Percentiles rank a stretch among this genome's conserved stretches.
Conservation (phyloP, 345 rosid genomes). For the Durio zibethinus region DNA sequence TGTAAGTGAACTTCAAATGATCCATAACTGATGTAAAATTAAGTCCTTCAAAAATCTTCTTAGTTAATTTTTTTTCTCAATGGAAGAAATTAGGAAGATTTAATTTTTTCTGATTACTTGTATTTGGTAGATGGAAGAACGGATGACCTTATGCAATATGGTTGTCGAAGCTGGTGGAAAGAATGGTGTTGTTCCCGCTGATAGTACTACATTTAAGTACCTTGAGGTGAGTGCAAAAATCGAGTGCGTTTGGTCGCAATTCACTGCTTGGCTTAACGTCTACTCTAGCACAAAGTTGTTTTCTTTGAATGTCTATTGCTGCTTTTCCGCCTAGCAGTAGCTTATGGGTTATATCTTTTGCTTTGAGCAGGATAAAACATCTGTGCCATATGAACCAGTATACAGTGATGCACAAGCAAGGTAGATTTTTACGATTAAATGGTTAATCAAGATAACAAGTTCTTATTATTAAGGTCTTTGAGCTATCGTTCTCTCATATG, state of each 20-base stretch:
- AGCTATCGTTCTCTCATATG: background rate
- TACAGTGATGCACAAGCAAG: slow-evolving; percentile 89
- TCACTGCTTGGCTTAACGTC: background rate
- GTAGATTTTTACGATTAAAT: slow-evolving; percentile 30
- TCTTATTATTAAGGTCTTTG: background rate
- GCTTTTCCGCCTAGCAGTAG: background rate
- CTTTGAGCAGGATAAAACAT: slow-evolving; percentile 67
- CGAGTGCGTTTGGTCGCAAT: background rate
- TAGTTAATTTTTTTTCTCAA: background rate
- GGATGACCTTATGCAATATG: slow-evolving; percentile 98
- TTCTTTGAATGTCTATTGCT: background rate
- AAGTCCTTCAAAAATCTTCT: background rate
- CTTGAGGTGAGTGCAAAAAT: slow-evolving; percentile 55
- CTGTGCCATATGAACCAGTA: slow-evolving; percentile 78
- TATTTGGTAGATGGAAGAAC: slow-evolving; percentile 83
- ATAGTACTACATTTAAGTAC: slow-evolving; percentile 80
- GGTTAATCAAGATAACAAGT: background rate
- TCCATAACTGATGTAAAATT: background rate
- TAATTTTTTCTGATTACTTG: slow-evolving; percentile 12
- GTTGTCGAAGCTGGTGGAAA: slow-evolving; percentile 98
- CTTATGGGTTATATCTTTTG: slow-evolving; percentile 13
- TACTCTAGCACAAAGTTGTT: slow-evolving; percentile 3
- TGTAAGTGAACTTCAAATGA: slow-evolving; percentile 43
- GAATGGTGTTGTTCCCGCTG: slow-evolving; percentile 95
- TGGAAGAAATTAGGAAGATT: background rate